Evolutionary conservation across 805 yeast species (phyloP).

Genomic region (Candida silvatica): DNA sequence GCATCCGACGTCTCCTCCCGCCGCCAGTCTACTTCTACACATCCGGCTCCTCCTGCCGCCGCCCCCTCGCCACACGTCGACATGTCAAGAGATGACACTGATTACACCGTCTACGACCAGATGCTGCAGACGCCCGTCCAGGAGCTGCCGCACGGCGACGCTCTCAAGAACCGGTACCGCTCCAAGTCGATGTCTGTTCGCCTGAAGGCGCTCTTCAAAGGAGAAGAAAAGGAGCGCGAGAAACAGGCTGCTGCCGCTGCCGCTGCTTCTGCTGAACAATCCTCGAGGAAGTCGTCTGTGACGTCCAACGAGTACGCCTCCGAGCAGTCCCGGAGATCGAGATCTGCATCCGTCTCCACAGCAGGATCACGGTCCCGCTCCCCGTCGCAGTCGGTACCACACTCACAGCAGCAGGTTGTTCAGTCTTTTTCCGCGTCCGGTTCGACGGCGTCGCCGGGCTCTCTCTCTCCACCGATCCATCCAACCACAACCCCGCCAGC

Average conservation of each 20-base stretch:
- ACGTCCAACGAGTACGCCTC: slow-evolving; percentile 8
- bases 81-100: slow-evolving; percentile 14
- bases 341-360: too few relatives aligned
- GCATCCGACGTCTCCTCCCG: too few relatives aligned
- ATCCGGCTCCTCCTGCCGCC: not conserved
- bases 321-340: not conserved
- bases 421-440: too few relatives aligned
- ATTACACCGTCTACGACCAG: slow-evolving; percentile 15
- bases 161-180: slow-evolving; percentile 7
- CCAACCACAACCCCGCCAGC: too few relatives aligned
- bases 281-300: slow-evolving; percentile 10
- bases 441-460: too few relatives aligned
- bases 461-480: too few relatives aligned
- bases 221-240: too few relatives aligned
- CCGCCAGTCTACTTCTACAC: not conserved
- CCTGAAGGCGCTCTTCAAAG: slow-evolving; percentile 23
- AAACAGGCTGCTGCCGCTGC: slow-evolving; percentile 7
- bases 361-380: too few relatives aligned
- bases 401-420: too few relatives aligned
- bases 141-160: slow-evolving; percentile 8
- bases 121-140: slow-evolving; percentile 14
- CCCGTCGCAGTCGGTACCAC: too few relatives aligned
- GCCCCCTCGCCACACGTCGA: too few relatives aligned
- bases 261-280: slow-evolving; percentile 5
- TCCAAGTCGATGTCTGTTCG: slow-evolving; percentile 23